Base-by-base conservation (phyloP, 2,329 filamentous ascomycete species). In the Penicillium polonicum region DNA sequence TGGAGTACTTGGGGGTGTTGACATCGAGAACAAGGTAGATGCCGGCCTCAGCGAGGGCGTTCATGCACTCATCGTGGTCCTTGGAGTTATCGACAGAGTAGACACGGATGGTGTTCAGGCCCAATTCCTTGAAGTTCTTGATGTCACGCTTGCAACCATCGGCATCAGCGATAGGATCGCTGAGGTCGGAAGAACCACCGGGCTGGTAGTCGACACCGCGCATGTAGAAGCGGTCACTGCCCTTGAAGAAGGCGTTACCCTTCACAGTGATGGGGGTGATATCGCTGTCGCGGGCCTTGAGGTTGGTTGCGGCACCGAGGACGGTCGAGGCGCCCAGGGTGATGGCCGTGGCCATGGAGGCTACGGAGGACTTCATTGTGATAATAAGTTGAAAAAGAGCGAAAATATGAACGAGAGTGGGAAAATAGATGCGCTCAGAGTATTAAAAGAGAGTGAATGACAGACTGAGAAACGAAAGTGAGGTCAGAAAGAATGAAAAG, bases 1-100 rank as follows among this genome's bases (percentile, higher is more conserved):
- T 83, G 2, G 91, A 94, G 82, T 96, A 96, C 64, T 86, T 82
- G 65, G 91, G 90, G n/a, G 84, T 93, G 85, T 96, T 96, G 81
- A 94, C 89, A 70, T 96, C 92, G 51, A 96, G 82, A 38, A 95
- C 90, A 52, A 96, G 85, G 81, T 96, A 96, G 81, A 96, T 96
- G 68, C 90, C 90, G 62, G 91, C 92, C 69, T 89, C 89, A 52
- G 86, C 87, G 60, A 96, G 83, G 45, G 84, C 82, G 60, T 82
- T 80, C 92, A 97, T 97, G 82, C 92, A 97, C 61, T 86, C 83
- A 68, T 92, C 87, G 78, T 97, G 92, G 75, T 88, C 78, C 67
- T 82, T 79, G 50, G 87, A 87, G 83, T 96, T 96, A 81, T 97
- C 92, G 65, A 95, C 87, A 17, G 89, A 91, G 83, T 96, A 97